phyloP scores from a whole-genome alignment of 2,329 filamentous ascomycete genomes.

The Sclerotinia borealis region DNA sequence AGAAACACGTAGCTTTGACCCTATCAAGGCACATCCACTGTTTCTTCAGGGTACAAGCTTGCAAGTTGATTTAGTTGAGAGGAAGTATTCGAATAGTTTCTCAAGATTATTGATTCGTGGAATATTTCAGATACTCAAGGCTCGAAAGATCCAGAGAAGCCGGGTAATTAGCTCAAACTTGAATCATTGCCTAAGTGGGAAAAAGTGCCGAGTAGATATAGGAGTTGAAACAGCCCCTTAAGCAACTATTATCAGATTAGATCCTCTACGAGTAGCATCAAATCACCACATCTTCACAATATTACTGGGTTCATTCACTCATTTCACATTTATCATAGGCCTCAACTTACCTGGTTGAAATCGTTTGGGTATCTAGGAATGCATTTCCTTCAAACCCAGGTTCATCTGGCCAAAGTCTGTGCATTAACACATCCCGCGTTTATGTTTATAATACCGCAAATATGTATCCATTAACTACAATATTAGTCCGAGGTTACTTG shows the following conservation, averaged over 20 bases:
- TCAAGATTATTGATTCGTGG: background rate
- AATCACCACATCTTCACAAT: background rate
- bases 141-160: background rate
- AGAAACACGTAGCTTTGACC: background rate
- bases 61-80: background rate
- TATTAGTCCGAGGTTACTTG: background rate
- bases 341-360: background rate
- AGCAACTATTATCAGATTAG: constrained; percentile 7
- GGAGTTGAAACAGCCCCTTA: background rate
- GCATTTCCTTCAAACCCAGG: background rate
- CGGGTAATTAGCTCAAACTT: background rate
- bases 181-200: background rate
- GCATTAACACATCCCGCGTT: constrained; percentile 6
- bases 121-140: background rate
- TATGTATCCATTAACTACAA: background rate
- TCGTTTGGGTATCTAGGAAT: background rate
- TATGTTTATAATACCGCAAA: background rate
- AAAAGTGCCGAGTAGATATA: background rate
- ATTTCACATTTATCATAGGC: background rate
- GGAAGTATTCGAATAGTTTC: too few species aligned
- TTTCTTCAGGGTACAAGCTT: background rate
- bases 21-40: background rate
- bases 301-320: background rate
- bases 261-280: background rate
- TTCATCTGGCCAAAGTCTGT: constrained; percentile 3